These are phyloP conservation scores for Pseudocercospora fuligena DNA, from an alignment of 2,329 filamentous ascomycete genomes.

Conservation along the genomic window DNA sequence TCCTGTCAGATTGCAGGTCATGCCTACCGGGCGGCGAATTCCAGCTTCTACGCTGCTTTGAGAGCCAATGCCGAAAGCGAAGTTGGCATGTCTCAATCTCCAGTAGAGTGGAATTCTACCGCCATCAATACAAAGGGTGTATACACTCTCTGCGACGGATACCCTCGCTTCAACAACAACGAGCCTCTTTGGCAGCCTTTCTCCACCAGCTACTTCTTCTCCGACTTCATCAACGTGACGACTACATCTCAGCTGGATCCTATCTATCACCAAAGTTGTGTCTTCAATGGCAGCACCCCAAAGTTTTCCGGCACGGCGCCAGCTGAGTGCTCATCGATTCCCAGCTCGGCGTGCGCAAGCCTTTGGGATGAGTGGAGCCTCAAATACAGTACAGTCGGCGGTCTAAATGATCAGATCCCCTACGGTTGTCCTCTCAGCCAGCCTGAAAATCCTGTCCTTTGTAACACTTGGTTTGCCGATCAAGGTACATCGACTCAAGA, in stretches of 20 bases:
- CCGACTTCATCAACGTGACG: background rate
- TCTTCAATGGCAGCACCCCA: background rate
- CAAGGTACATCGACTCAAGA: background rate
- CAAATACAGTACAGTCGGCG: background rate
- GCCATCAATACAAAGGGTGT: background rate
- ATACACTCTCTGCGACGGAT: slow-evolving; percentile 30
- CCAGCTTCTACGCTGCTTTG: background rate
- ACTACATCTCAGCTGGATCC: background rate
- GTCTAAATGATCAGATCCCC: background rate
- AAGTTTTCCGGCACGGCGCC: background rate
- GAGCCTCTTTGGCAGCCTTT: background rate
- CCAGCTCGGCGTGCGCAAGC: background rate
- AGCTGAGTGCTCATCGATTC: background rate
- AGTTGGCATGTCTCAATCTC: background rate
- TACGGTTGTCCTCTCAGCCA: background rate
- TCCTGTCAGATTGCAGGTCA: background rate
- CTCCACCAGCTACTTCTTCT: background rate
- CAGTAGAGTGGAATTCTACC: background rate
- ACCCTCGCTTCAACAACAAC: slow-evolving; percentile 19
- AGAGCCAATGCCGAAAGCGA: background rate
- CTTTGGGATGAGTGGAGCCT: background rate
- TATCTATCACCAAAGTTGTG: background rate
- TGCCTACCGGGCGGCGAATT: background rate
- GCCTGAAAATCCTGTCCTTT: background rate
- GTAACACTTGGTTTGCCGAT: background rate